These are phyloP conservation scores for Cynara cardunculus DNA, from an alignment of 129 eudicot species.

Conservation along the genomic window DNA sequence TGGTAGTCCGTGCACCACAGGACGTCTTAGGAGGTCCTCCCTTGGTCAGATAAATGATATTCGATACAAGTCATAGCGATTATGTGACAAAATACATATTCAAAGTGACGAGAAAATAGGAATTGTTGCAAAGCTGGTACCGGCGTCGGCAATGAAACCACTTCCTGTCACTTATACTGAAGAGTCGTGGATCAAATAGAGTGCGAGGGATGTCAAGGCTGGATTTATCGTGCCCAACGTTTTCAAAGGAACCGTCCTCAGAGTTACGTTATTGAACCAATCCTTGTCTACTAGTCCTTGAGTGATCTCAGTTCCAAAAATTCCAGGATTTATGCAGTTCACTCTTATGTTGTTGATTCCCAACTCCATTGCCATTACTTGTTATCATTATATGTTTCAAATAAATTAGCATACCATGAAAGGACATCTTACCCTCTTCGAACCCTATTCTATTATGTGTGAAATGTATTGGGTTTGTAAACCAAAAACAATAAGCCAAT, in stretches of 20 bases:
- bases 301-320: constrained; percentile 43
- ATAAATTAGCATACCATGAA: background rate
- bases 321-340: constrained; percentile 44
- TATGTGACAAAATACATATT: constrained; percentile 1
- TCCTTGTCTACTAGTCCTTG: constrained; percentile 33
- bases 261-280: constrained; percentile 37
- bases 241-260: constrained; percentile 34
- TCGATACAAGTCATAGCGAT: background rate
- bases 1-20: no score
- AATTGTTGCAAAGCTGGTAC: constrained; percentile 33
- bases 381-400: background rate
- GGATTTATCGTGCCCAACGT: constrained; percentile 44
- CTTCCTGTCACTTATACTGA: constrained; percentile 39
- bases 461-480: background rate
- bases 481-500: background rate
- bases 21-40: no score
- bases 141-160: constrained; percentile 43
- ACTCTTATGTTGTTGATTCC: constrained; percentile 44
- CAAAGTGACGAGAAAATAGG: constrained; percentile 53
- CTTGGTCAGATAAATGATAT: no score
- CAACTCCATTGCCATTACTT: constrained; percentile 55
- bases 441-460: background rate
- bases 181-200: constrained; percentile 49
- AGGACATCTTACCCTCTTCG: background rate
- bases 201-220: constrained; percentile 36